Percentiles rank a stretch among this genome's conserved stretches.
These are phyloP conservation scores for Sporopachydermia lactativora DNA, from an alignment of 805 yeast genomes.

Conservation along the genomic window DNA sequence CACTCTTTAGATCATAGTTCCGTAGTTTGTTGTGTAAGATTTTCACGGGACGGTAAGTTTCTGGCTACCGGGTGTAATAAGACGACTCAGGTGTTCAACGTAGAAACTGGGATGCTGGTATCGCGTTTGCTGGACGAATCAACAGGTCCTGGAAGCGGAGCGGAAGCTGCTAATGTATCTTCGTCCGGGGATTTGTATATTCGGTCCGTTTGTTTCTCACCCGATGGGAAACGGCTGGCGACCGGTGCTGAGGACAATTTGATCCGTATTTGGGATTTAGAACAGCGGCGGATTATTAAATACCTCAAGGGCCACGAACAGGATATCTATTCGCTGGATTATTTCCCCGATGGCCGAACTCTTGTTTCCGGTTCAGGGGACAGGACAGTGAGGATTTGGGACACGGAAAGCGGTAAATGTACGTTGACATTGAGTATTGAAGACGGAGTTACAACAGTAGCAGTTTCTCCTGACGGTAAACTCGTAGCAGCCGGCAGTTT, in stretches of 20 bases:
- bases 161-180: constrained; percentile 30
- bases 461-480: constrained; percentile 90
- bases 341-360: constrained; percentile 86
- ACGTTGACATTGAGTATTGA: constrained; percentile 80
- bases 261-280: constrained; percentile 92
- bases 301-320: constrained; percentile 91
- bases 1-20: constrained; percentile 86
- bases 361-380: constrained; percentile 95
- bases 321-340: constrained; percentile 91
- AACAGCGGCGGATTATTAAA: constrained; percentile 71
- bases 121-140: constrained; percentile 79
- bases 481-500: constrained; percentile 93
- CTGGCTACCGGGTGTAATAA: constrained; percentile 96
- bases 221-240: constrained; percentile 86
- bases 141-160: constrained; percentile 26
- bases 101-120: constrained; percentile 78
- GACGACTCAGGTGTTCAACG: constrained; percentile 87
- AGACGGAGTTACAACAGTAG: constrained; percentile 97
- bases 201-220: constrained; percentile 91
- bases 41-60: constrained; percentile 80
- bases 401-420: constrained; percentile 78
- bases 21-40: constrained; percentile 93
- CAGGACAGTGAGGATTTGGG: constrained; percentile 94
- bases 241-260: constrained; percentile 72
- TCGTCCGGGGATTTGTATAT: constrained; percentile 77